Evolutionary conservation across 2,329 filamentous ascomycete species (phyloP).

Genomic region (Talaromyces sp.): DNA sequence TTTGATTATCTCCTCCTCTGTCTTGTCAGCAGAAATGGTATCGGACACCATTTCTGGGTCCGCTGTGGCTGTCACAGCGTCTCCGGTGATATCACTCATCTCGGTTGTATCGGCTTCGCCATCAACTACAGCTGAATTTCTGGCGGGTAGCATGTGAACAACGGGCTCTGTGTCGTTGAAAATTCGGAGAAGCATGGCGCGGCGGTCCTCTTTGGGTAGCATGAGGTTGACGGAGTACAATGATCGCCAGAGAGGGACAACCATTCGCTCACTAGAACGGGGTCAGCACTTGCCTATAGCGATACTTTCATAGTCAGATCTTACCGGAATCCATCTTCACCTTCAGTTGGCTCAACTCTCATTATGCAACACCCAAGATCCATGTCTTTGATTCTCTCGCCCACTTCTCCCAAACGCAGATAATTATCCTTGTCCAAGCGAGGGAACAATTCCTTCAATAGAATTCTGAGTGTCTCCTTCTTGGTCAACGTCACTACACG

Average conservation of each 20-base stretch:
- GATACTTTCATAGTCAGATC: slow-evolving; percentile 14
- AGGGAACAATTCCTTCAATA: slow-evolving; percentile 96
- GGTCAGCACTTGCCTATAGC: slow-evolving; percentile 21
- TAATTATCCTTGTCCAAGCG: slow-evolving; percentile 73
- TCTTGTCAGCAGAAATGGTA: slow-evolving; percentile 22
- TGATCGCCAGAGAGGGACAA: slow-evolving; percentile 90
- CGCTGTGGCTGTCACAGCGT: background rate
- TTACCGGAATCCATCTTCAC: slow-evolving; percentile 55
- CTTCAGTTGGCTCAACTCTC: slow-evolving; percentile 70
- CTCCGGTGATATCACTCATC: background rate
- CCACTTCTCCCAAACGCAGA: slow-evolving; percentile 79
- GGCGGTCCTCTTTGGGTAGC: slow-evolving; percentile 94
- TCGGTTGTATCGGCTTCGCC: background rate
- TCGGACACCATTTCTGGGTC: slow-evolving; percentile 13
- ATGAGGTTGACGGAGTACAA: slow-evolving; percentile 91
- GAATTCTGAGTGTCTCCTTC: slow-evolving; percentile 73
- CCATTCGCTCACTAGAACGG: slow-evolving; percentile 66
- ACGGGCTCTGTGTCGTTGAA: slow-evolving; percentile 87
- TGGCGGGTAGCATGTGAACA: slow-evolving; percentile 53
- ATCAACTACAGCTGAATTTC: background rate
- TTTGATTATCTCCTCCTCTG: slow-evolving; percentile 38
- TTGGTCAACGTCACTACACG: slow-evolving; percentile 72
- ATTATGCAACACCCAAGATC: slow-evolving; percentile 91
- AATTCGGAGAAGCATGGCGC: slow-evolving; percentile 83
- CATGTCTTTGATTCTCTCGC: slow-evolving; percentile 73